Percentiles rank a stretch among this genome's conserved stretches.
Conservation (phyloP, 148 eudicot genomes). For the Heliosperma pusillum region DNA sequence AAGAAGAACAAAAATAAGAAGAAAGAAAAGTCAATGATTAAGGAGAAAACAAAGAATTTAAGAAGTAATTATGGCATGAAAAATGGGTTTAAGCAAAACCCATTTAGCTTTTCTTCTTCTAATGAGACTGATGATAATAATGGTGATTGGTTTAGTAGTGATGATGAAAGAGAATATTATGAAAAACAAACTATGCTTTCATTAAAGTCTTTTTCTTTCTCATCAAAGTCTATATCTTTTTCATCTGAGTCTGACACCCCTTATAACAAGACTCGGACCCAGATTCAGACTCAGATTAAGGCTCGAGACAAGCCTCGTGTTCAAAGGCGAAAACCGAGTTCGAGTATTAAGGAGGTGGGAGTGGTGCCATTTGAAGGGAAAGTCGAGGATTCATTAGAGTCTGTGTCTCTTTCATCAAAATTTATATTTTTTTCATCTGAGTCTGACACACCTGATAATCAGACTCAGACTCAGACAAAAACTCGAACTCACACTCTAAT, state of each 20-base stretch:
- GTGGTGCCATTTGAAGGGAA: background rate
- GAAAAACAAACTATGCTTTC: conserved; percentile 48
- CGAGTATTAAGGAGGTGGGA: background rate
- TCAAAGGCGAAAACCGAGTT: conserved; percentile 7
- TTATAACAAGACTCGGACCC: conserved; percentile 14
- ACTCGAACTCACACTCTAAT: conserved; percentile 21
- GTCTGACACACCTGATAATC: conserved; percentile 8
- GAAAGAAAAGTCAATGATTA: background rate
- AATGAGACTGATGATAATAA: conserved; percentile 27
- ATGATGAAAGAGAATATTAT: conserved; percentile 40
- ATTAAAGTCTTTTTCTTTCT: conserved; percentile 38
- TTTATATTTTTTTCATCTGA: too few relatives aligned
- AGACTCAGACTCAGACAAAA: background rate
- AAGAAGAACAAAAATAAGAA: conserved; percentile 10
- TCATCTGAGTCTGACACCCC: conserved; percentile 48
- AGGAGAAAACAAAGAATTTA: conserved; percentile 13
- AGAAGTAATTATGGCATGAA: background rate
- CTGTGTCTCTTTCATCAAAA: too few relatives aligned
- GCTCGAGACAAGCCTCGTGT: conserved; percentile 1
- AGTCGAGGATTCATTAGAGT: too few relatives aligned
- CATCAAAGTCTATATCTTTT: conserved; percentile 43
- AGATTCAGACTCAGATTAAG: background rate
- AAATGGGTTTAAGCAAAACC: conserved; percentile 11
- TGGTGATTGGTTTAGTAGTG: conserved; percentile 48
- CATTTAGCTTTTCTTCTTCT: conserved; percentile 21